These are phyloP conservation scores for Calocera cornea DNA, from an alignment of 768 basidiomycete genomes.

Conservation along the genomic window DNA sequence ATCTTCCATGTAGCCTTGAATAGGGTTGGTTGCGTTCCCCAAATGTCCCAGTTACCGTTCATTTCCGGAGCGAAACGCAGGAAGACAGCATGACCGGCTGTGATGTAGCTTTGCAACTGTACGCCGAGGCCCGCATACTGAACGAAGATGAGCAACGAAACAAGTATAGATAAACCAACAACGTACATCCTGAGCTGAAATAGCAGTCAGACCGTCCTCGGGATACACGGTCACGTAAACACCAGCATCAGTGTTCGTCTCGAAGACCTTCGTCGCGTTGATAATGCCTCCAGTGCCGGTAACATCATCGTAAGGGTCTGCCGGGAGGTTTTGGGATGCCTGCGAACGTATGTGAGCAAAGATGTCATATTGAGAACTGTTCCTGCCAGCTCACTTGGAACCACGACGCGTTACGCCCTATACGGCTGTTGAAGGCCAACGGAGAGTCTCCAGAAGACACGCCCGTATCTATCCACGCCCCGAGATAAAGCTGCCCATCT, in stretches of 20 bases:
- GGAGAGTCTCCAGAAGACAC: neutral
- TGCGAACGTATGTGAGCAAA: neutral
- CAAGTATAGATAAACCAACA: neutral
- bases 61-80: conserved; percentile 22
- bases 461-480: neutral
- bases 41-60: conserved; percentile 19
- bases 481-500: conserved; percentile 4
- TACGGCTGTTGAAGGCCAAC: neutral
- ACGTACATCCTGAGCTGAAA: conserved; percentile 15
- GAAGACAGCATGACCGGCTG: conserved; percentile 17
- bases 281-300: neutral
- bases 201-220: conserved; percentile 9
- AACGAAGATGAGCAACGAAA: neutral
- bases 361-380: neutral
- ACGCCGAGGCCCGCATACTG: conserved; percentile 14
- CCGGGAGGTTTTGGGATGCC: neutral
- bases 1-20: conserved; percentile 14
- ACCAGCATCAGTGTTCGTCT: conserved; percentile 17
- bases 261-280: neutral
- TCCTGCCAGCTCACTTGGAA: neutral
- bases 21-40: conserved; percentile 16
- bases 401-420: neutral
- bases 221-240: conserved; percentile 24
- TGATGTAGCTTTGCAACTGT: conserved; percentile 13
- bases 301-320: conserved; percentile 3